Conservation (phyloP, 768 basidiomycete species). For the Krasilnikovozyma curviuscula region DNA sequence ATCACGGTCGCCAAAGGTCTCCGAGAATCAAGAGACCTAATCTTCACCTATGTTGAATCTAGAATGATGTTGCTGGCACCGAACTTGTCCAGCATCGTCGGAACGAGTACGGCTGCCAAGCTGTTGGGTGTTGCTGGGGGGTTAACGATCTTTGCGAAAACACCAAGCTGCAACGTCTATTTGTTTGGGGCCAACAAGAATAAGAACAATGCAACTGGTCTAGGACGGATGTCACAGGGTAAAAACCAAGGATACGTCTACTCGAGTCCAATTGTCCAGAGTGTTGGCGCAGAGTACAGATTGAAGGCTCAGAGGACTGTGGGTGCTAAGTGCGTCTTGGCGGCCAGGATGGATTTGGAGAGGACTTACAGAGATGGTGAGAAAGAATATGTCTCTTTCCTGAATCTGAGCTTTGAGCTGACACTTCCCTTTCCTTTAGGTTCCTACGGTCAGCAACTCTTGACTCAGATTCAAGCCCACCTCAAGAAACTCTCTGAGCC, state of each 20-base stretch:
- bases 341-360: slow-evolving; percentile 87
- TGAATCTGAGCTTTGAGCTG: background rate
- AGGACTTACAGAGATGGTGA: slow-evolving; percentile 59
- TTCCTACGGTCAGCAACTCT: slow-evolving; percentile 53
- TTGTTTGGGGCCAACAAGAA: slow-evolving; percentile 83
- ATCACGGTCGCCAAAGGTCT: slow-evolving; percentile 75
- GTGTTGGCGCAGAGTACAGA: slow-evolving; percentile 72
- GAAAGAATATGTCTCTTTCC: slow-evolving; percentile 11
- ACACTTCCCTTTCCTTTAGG: too few species aligned
- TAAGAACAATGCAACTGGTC: slow-evolving; percentile 66
- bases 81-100: slow-evolving; percentile 94
- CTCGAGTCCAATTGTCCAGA: slow-evolving; percentile 71
- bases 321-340: slow-evolving; percentile 74
- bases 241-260: slow-evolving; percentile 94
- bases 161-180: slow-evolving; percentile 92
- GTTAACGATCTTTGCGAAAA: slow-evolving; percentile 68
- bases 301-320: slow-evolving; percentile 82
- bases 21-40: slow-evolving; percentile 79
- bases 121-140: slow-evolving; percentile 93
- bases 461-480: slow-evolving; percentile 80
- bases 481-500: slow-evolving; percentile 82
- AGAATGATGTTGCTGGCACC: slow-evolving; percentile 97
- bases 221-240: slow-evolving; percentile 67
- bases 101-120: slow-evolving; percentile 96
- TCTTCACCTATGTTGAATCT: slow-evolving; percentile 97